Evolutionary conservation across 257 asterid genomes (phyloP).

Genomic region (Solanum boliviense): DNA sequence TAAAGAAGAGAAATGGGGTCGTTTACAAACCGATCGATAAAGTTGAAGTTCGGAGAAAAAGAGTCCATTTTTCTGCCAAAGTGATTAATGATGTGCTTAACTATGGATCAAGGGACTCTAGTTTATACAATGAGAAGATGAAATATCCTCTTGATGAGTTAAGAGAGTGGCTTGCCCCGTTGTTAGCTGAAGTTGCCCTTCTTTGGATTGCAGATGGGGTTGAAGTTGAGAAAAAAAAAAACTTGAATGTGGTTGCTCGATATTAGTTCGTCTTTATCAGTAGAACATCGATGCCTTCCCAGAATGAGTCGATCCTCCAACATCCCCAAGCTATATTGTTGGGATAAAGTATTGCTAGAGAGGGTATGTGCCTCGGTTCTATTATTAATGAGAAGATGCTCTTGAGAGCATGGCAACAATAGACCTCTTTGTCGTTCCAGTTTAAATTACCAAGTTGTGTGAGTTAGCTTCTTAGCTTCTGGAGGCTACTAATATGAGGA

Average conservation of each 20-base stretch:
- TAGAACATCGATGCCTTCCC: not conserved
- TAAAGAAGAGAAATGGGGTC: too few relatives aligned
- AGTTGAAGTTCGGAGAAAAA: not conserved
- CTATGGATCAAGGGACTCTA: not conserved
- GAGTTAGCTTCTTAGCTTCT: too few relatives aligned
- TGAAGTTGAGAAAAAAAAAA: too few relatives aligned
- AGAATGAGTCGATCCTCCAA: not conserved
- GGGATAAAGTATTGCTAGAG: not conserved
- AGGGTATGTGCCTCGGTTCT: not conserved
- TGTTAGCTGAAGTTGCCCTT: not conserved
- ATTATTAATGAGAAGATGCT: not conserved
- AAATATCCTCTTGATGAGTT: not conserved
- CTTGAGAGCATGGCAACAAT: not conserved
- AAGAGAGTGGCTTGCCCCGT: not conserved
- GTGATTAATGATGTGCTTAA: not conserved
- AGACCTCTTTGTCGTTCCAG: not conserved
- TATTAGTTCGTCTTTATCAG: not conserved
- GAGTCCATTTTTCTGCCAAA: not conserved
- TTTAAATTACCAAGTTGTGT: not conserved
- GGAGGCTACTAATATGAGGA: not conserved
- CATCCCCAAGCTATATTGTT: not conserved
- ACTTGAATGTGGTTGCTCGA: not conserved
- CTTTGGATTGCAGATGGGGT: not conserved
- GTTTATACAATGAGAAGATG: not conserved
- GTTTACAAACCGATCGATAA: too few relatives aligned